Evolutionary conservation across 768 basidiomycete genomes (phyloP).

Genomic region (Mycena vitilis): DNA sequence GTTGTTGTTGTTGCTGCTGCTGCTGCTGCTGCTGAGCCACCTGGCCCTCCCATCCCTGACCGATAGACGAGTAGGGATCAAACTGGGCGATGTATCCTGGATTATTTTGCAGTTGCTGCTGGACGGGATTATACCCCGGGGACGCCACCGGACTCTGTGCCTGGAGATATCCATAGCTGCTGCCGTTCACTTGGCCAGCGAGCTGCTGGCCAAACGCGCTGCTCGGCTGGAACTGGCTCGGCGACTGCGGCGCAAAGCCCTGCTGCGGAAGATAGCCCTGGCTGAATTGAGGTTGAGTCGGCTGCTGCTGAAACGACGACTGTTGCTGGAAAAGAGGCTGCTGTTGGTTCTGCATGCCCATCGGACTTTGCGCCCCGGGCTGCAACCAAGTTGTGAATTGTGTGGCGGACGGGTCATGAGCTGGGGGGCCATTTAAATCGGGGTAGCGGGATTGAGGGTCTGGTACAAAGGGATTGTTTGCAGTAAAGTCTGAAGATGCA

Average conservation of each 20-base stretch:
- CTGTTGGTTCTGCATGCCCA: slow-evolving; percentile 49
- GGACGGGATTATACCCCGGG: slow-evolving; percentile 54
- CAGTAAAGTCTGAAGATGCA: slow-evolving; percentile 50
- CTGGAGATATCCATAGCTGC: slow-evolving; percentile 43
- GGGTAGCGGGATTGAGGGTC: slow-evolving; percentile 70
- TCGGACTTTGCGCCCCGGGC: slow-evolving; percentile 38
- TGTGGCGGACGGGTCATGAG: slow-evolving; percentile 32
- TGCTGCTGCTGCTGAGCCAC: slow-evolving; percentile 24
- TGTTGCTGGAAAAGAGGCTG: slow-evolving; percentile 52
- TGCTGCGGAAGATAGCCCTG: slow-evolving; percentile 27
- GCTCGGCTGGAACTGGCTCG: slow-evolving; percentile 58
- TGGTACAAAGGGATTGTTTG: slow-evolving; percentile 77
- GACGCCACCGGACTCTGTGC: slow-evolving; percentile 40
- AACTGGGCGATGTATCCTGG: slow-evolving; percentile 62
- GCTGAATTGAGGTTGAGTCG: slow-evolving; percentile 37
- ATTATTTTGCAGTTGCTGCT: slow-evolving; percentile 60
- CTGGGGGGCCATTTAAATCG: slow-evolving; percentile 58
- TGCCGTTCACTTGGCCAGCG: slow-evolving; percentile 39
- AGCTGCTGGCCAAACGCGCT: slow-evolving; percentile 71
- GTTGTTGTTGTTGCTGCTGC: slow-evolving; percentile 38
- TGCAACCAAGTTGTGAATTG: slow-evolving; percentile 57
- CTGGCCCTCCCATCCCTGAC: slow-evolving; percentile 54
- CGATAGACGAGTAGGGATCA: slow-evolving; percentile 62
- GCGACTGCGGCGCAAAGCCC: slow-evolving; percentile 33
- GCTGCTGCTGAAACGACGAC: slow-evolving; percentile 44